Conservation (phyloP, 441 rosid genomes). For the Sinapis alba region DNA sequence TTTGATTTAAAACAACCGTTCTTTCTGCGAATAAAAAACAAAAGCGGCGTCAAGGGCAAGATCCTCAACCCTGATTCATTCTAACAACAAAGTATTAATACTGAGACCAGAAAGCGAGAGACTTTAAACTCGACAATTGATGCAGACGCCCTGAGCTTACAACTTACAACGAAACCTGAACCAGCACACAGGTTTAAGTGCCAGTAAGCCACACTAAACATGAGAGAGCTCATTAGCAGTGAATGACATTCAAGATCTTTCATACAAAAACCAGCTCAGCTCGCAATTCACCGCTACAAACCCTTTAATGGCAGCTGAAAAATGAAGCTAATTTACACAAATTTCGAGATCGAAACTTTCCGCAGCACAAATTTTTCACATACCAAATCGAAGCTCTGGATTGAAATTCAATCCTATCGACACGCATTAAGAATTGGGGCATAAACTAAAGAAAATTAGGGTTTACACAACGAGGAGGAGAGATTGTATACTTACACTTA, state of each 20-base stretch:
- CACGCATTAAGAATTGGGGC: conserved; percentile 27
- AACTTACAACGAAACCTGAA: too few relatives aligned
- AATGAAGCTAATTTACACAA: conserved; percentile 11
- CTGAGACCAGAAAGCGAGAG: neutral
- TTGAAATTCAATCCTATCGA: conserved; percentile 11
- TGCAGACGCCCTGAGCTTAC: too few relatives aligned
- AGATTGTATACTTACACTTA: conserved; percentile 43
- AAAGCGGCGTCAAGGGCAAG: neutral
- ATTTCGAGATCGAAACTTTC: conserved; percentile 40
- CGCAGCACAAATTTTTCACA: conserved; percentile 12
- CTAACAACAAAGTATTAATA: neutral
- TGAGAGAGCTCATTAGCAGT: conserved; percentile 2
- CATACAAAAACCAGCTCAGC: neutral
- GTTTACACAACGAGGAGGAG: conserved; percentile 36
- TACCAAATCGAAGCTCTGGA: conserved; percentile 7
- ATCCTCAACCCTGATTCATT: neutral
- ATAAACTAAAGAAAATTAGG: conserved; percentile 39
- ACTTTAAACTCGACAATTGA: neutral
- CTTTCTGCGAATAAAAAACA: neutral
- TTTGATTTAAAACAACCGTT: conserved; percentile 25
- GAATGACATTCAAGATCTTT: conserved; percentile 13
- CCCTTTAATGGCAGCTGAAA: conserved; percentile 3
- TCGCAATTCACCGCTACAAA: neutral
- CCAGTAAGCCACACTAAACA: too few relatives aligned
- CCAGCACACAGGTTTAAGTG: too few relatives aligned